phyloP scores from a whole-genome alignment of 805 yeast species.

The Monosporozyma aerobia region DNA sequence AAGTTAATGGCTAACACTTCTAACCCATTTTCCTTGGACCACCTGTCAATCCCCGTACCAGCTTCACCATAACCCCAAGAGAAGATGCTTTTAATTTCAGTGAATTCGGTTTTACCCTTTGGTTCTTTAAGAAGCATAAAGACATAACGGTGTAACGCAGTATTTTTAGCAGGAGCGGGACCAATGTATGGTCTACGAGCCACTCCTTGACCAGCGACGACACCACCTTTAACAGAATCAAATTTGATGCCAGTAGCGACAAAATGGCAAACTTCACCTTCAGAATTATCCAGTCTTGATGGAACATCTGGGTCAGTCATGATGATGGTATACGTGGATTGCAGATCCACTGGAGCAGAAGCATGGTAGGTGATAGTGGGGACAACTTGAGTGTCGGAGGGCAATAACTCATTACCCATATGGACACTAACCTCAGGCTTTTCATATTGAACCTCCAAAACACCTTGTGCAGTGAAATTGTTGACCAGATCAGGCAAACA shows the following conservation, averaged over 20 bases:
- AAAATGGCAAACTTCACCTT: constrained; percentile 77
- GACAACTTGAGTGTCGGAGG: constrained; percentile 57
- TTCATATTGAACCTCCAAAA: constrained; percentile 22
- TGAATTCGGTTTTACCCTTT: constrained; percentile 17
- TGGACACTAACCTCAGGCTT: constrained; percentile 38
- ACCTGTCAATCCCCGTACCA: constrained; percentile 63
- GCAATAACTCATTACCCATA: constrained; percentile 60
- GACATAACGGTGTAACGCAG: constrained; percentile 76
- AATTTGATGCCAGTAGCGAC: constrained; percentile 43
- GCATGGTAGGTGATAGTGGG: constrained; percentile 60
- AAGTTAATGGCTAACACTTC: constrained; percentile 70
- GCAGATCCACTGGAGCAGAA: constrained; percentile 26
- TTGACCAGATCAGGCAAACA: constrained; percentile 11
- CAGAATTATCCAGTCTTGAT: constrained; percentile 59
- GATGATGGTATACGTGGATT: constrained; percentile 49
- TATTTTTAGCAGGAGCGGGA: constrained; percentile 75
- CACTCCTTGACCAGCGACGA: constrained; percentile 23
- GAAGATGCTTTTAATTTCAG: constrained; percentile 10
- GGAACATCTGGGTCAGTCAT: constrained; percentile 92
- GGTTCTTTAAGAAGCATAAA: constrained; percentile 59
- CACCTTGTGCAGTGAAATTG: constrained; percentile 17
- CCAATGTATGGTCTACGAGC: constrained; percentile 53
- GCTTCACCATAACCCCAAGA: constrained; percentile 72
- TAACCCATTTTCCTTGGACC: constrained; percentile 49
- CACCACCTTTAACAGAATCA: constrained; percentile 16